These are phyloP conservation scores for Arthroderma uncinatum DNA, from an alignment of 2,329 filamentous ascomycete species.

Conservation along the genomic window DNA sequence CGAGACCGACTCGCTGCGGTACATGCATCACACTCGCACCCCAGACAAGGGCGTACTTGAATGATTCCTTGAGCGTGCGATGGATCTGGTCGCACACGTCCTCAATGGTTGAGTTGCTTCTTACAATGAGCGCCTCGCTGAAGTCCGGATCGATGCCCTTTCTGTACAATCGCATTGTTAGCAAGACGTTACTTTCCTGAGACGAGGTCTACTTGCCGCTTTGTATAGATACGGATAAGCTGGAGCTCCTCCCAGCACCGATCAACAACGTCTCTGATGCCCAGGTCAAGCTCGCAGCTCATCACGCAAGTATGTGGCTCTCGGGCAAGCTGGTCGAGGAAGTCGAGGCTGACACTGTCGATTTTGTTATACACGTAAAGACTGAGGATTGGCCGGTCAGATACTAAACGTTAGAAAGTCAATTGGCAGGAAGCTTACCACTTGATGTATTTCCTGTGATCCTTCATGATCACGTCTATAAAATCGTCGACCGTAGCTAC, in stretches of 20 bases:
- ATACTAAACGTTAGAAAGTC: background rate
- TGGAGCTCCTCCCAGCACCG: slow-evolving; percentile 87
- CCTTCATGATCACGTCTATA: slow-evolving; percentile 99
- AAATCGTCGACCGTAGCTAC: slow-evolving; percentile 88
- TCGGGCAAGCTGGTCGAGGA: slow-evolving; percentile 79
- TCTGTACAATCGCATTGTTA: slow-evolving; percentile 34
- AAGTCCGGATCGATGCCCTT: slow-evolving; percentile 89
- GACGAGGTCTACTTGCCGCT: slow-evolving; percentile 40
- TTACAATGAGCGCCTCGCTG: slow-evolving; percentile 80
- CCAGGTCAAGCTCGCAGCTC: slow-evolving; percentile 91
- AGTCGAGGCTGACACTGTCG: slow-evolving; percentile 85
- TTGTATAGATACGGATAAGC: slow-evolving; percentile 89
- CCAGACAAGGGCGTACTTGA: slow-evolving; percentile 98
- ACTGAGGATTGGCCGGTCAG: slow-evolving; percentile 28
- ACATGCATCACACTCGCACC: slow-evolving; percentile 90
- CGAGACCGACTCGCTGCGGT: slow-evolving; percentile 80
- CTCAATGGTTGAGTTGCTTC: slow-evolving; percentile 78
- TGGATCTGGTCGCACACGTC: slow-evolving; percentile 96
- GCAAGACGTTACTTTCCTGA: background rate
- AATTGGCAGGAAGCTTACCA: slow-evolving; percentile 34
- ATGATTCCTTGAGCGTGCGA: slow-evolving; percentile 88
- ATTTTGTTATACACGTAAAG: slow-evolving; percentile 99
- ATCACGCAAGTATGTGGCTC: slow-evolving; percentile 94
- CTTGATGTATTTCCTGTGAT: slow-evolving; percentile 93
- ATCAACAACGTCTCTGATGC: slow-evolving; percentile 86